Evolutionary conservation across 257 asterid species (phyloP).

Genomic region (Hygrophila difformis): DNA sequence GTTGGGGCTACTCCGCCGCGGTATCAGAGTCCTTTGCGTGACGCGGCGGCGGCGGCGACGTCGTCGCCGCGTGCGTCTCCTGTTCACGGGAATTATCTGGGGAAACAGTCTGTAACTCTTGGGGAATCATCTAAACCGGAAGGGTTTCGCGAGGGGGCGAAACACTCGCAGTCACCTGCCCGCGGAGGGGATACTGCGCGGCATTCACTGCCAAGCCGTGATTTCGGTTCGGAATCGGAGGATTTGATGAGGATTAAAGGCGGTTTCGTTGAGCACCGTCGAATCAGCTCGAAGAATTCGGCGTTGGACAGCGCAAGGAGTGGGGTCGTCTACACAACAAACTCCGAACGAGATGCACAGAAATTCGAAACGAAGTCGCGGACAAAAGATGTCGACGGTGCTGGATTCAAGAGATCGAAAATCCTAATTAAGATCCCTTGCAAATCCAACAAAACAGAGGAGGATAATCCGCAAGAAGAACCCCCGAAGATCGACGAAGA

Average conservation of each 20-base stretch:
- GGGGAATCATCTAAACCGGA: slow-evolving; percentile 25
- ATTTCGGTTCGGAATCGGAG: slow-evolving; percentile 23
- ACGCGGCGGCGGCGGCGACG: slow-evolving; percentile 11
- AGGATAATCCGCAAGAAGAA: slow-evolving; percentile 21
- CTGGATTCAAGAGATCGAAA: slow-evolving; percentile 28
- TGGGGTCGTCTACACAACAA: not conserved
- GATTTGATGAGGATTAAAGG: slow-evolving; percentile 21
- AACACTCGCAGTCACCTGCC: slow-evolving; percentile 17
- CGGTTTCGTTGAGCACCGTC: slow-evolving; percentile 24
- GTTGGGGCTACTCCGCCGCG: slow-evolving; percentile 21
- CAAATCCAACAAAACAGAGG: slow-evolving; percentile 26
- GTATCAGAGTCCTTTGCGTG: slow-evolving; percentile 27
- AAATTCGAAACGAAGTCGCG: slow-evolving; percentile 20
- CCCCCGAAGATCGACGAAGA: slow-evolving; percentile 18
- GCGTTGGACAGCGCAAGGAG: slow-evolving; percentile 13
- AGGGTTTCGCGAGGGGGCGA: slow-evolving; percentile 22
- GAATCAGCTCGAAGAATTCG: slow-evolving; percentile 18
- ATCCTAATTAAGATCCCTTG: slow-evolving; percentile 32
- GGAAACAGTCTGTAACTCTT: slow-evolving; percentile 22
- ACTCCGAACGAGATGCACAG: not conserved
- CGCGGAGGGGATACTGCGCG: slow-evolving; percentile 21
- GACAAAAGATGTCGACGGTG: slow-evolving; percentile 21
- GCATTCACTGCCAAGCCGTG: slow-evolving; percentile 26
- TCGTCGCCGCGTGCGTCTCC: slow-evolving; percentile 24
- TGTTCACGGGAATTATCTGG: slow-evolving; percentile 20